phyloP scores from a whole-genome alignment of 768 basidiomycete species.

The Russula lepida region DNA sequence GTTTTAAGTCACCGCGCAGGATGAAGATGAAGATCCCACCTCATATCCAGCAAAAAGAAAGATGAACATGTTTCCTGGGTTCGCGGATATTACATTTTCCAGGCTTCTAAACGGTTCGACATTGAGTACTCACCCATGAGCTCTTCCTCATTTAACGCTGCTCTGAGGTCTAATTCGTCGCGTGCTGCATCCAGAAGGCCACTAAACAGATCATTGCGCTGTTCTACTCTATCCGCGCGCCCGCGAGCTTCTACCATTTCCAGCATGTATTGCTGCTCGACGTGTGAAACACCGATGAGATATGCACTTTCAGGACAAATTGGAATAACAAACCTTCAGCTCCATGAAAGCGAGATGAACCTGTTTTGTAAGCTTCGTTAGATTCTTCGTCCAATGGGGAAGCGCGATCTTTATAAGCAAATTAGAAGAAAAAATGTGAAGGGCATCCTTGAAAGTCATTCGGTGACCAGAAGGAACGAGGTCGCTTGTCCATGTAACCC shows the following conservation, averaged over 20 bases:
- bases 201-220: slow-evolving; percentile 25
- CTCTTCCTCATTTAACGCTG: slow-evolving; percentile 21
- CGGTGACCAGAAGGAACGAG: slow-evolving; percentile 37
- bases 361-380: slow-evolving; percentile 29
- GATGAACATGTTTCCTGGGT: slow-evolving; percentile 26
- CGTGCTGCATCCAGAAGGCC: slow-evolving; percentile 22
- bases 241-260: slow-evolving; percentile 24
- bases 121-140: slow-evolving; percentile 14
- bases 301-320: not conserved
- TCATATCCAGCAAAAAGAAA: slow-evolving; percentile 31
- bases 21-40: slow-evolving; percentile 21
- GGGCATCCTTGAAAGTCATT: slow-evolving; percentile 43
- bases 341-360: slow-evolving; percentile 36
- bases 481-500: slow-evolving; percentile 42
- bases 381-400: slow-evolving; percentile 33
- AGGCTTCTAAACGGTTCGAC: not conserved
- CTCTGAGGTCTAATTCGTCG: slow-evolving; percentile 8
- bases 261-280: slow-evolving; percentile 23
- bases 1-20: no score
- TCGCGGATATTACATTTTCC: not conserved
- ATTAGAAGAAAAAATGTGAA: slow-evolving; percentile 36
- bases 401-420: slow-evolving; percentile 32
- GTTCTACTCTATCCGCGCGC: slow-evolving; percentile 16
- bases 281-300: not conserved
- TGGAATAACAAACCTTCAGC: slow-evolving; percentile 29